These are phyloP conservation scores for Arthrobotrys megalospora DNA, from an alignment of 2,329 filamentous ascomycete species.

Conservation along the genomic window DNA sequence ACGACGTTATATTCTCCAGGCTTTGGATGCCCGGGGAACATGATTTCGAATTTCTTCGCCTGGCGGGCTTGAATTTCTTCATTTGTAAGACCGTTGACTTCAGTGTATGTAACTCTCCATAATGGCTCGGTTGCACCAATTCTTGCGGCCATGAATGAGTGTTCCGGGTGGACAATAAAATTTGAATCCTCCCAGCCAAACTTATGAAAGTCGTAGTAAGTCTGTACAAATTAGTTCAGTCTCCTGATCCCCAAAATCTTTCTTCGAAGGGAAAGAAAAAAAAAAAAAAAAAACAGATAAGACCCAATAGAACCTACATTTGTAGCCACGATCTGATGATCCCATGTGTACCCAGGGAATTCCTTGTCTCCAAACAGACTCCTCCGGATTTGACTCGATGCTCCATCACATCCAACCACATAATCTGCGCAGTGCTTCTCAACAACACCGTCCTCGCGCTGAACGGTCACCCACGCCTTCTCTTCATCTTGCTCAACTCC, in stretches of 20 bases:
- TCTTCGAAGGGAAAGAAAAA: too few relatives aligned
- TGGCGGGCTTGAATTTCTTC: slow-evolving; percentile 73
- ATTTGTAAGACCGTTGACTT: slow-evolving; percentile 71
- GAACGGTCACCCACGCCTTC: slow-evolving; percentile 41
- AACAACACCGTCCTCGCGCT: slow-evolving; percentile 26
- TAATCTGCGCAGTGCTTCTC: slow-evolving; percentile 70
- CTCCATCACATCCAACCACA: slow-evolving; percentile 74
- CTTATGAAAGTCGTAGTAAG: slow-evolving; percentile 75
- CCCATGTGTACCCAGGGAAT: slow-evolving; percentile 75
- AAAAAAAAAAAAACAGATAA: background rate
- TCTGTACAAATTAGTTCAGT: slow-evolving; percentile 67
- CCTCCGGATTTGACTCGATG: slow-evolving; percentile 70
- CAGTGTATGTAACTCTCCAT: slow-evolving; percentile 77
- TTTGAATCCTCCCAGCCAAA: slow-evolving; percentile 73
- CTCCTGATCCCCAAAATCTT: background rate
- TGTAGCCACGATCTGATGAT: slow-evolving; percentile 75
- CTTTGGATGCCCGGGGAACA: slow-evolving; percentile 75
- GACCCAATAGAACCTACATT: slow-evolving; percentile 69
- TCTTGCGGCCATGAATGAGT: slow-evolving; percentile 76
- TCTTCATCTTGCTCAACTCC: slow-evolving; percentile 70
- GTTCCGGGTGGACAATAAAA: slow-evolving; percentile 75
- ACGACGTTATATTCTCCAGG: slow-evolving; percentile 73
- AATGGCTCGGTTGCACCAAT: slow-evolving; percentile 73
- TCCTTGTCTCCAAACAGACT: slow-evolving; percentile 71
- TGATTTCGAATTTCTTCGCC: slow-evolving; percentile 72